phyloP scores from a whole-genome alignment of 371 early-diverging fungal genomes.

The Mycotypha africana region DNA sequence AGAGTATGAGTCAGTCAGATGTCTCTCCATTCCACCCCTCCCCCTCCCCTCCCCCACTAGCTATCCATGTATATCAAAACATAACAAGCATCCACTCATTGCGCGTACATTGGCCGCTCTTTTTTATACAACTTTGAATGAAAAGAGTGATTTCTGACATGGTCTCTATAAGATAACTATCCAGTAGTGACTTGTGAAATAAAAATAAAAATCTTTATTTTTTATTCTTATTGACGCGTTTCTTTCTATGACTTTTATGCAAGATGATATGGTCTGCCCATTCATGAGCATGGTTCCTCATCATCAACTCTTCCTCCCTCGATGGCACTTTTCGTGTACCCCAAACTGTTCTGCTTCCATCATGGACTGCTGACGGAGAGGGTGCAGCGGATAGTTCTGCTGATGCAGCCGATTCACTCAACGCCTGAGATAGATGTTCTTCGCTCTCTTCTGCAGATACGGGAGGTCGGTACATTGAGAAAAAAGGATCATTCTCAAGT shows the following conservation, averaged over 20 bases:
- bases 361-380: slow-evolving; percentile 12
- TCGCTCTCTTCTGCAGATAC: slow-evolving; percentile 25
- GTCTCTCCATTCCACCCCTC: too few species aligned
- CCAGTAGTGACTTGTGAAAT: too few species aligned
- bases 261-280: slow-evolving; percentile 42
- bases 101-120: too few species aligned
- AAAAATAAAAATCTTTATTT: neutral
- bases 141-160: too few species aligned
- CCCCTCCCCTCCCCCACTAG: too few species aligned
- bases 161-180: too few species aligned
- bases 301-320: slow-evolving; percentile 11
- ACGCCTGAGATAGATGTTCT: slow-evolving; percentile 21
- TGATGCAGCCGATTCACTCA: slow-evolving; percentile 19
- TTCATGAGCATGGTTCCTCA: slow-evolving; percentile 12
- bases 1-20: too few species aligned
- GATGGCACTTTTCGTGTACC: slow-evolving; percentile 44
- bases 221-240: neutral
- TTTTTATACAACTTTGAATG: too few species aligned
- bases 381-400: too few species aligned
- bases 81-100: too few species aligned
- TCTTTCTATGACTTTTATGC: slow-evolving; percentile 27
- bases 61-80: too few species aligned
- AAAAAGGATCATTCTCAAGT: slow-evolving; percentile 52
- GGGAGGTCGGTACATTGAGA: slow-evolving; percentile 31
- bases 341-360: slow-evolving; percentile 40